These are phyloP conservation scores for Diaporthe sp. DNA, from an alignment of 2,329 filamentous ascomycete genomes.

Conservation along the genomic window DNA sequence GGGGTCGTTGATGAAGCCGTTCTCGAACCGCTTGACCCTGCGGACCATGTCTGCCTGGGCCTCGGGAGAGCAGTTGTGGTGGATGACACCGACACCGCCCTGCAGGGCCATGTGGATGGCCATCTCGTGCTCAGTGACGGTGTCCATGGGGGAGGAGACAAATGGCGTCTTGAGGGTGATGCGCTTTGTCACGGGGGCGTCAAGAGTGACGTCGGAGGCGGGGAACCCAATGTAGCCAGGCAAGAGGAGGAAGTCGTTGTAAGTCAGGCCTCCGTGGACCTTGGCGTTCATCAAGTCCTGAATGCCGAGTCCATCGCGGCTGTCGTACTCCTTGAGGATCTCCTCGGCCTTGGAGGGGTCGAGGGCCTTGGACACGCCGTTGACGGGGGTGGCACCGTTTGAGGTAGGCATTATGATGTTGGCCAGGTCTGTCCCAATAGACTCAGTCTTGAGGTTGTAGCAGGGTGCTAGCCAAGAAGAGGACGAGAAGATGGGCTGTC, in stretches of 20 bases:
- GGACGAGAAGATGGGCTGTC: constrained; percentile 34
- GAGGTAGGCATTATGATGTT: constrained; percentile 76
- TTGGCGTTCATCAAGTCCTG: constrained; percentile 90
- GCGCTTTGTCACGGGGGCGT: constrained; percentile 93
- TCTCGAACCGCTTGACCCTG: constrained; percentile 99
- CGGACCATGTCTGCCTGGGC: constrained; percentile 98
- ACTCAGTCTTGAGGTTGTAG: constrained; percentile 10
- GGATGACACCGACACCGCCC: constrained; percentile 92
- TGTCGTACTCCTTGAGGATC: constrained; percentile 83
- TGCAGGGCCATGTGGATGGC: constrained; percentile 96
- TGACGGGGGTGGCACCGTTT: constrained; percentile 69
- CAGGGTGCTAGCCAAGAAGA: constrained; percentile 37
- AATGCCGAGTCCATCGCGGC: constrained; percentile 88
- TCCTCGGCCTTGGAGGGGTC: constrained; percentile 84
- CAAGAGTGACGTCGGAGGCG: constrained; percentile 87
- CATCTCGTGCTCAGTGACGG: constrained; percentile 99
- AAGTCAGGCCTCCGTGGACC: constrained; percentile 93
- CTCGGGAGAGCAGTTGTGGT: constrained; percentile 99
- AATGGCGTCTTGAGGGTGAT: constrained; percentile 97
- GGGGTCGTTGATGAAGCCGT: constrained; percentile 97
- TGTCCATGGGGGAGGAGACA: constrained; percentile 99
- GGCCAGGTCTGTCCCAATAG: constrained; percentile 43
- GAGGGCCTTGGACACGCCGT: constrained; percentile 70
- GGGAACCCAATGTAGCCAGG: constrained; percentile 99
- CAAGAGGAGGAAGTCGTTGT: constrained; percentile 98